phyloP scores from a whole-genome alignment of 495 filamentous ascomycete species.

The Aspergillus campestris region DNA sequence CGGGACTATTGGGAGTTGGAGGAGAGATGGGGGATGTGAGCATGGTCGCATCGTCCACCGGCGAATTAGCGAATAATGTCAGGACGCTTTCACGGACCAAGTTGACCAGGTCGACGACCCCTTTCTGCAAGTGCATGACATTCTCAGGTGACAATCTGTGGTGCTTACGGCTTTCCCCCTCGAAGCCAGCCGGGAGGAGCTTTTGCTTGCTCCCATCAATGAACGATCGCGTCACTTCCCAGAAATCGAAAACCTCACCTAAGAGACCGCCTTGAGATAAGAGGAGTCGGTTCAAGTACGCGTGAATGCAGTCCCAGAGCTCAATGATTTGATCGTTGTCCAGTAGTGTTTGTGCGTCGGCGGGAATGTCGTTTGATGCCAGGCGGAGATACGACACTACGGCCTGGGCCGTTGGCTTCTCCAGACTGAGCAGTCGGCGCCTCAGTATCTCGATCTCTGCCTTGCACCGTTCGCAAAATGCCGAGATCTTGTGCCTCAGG shows the following conservation, averaged over 20 bases:
- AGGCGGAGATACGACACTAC: slow-evolving; percentile 66
- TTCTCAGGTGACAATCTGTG: slow-evolving; percentile 71
- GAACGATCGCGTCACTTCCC: slow-evolving; percentile 86
- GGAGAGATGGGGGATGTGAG: slow-evolving; percentile 71
- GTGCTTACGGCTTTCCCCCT: slow-evolving; percentile 74
- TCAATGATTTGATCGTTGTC: slow-evolving; percentile 74
- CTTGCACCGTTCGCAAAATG: slow-evolving; percentile 70
- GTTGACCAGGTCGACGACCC: slow-evolving; percentile 68
- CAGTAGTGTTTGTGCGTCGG: slow-evolving; percentile 45
- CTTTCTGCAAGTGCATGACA: slow-evolving; percentile 63
- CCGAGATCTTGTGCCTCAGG: slow-evolving; percentile 71
- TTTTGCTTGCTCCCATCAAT: slow-evolving; percentile 79
- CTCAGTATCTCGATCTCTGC: slow-evolving; percentile 88
- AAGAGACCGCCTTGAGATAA: slow-evolving; percentile 68
- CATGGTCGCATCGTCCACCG: slow-evolving; percentile 79
- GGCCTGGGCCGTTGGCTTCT: slow-evolving; percentile 58
- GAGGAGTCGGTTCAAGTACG: slow-evolving; percentile 59
- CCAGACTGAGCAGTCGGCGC: slow-evolving; percentile 63
- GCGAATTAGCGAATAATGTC: slow-evolving; percentile 79
- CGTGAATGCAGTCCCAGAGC: slow-evolving; percentile 78
- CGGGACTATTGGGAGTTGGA: slow-evolving; percentile 63
- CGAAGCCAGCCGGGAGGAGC: slow-evolving; percentile 71
- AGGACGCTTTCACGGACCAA: slow-evolving; percentile 71
- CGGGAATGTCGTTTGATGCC: slow-evolving; percentile 52
- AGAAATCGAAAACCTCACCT: slow-evolving; percentile 85